phyloP scores from a whole-genome alignment of 441 rosid species.

The Viola pubescens region DNA sequence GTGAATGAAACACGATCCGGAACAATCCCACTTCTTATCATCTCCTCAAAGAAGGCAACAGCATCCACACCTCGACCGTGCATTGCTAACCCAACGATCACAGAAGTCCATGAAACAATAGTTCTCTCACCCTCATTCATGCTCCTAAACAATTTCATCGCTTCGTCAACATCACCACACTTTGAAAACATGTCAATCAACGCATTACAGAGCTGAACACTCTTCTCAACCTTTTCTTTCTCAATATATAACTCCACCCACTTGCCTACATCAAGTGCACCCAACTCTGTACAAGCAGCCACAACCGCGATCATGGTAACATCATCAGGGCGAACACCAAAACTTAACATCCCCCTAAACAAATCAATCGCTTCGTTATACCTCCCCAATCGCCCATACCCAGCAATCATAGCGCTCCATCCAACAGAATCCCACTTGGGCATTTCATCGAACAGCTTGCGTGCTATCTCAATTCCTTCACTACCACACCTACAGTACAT shows the following conservation, averaged over 20 bases:
- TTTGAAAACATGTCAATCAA: constrained; percentile 46
- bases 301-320: constrained; percentile 43
- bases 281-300: constrained; percentile 46
- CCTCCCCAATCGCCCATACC: constrained; percentile 35
- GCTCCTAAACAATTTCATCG: constrained; percentile 35
- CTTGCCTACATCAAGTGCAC: constrained; percentile 47
- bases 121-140: constrained; percentile 32
- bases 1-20: constrained; percentile 41
- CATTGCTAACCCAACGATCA: constrained; percentile 46
- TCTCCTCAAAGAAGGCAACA: constrained; percentile 40
- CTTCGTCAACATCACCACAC: constrained; percentile 53
- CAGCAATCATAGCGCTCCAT: constrained; percentile 56
- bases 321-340: constrained; percentile 40
- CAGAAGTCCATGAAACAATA: constrained; percentile 50
- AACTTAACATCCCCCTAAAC: constrained; percentile 44
- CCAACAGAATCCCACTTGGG: constrained; percentile 34
- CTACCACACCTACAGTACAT: constrained; percentile 24
- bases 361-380: constrained; percentile 33
- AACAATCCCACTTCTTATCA: constrained; percentile 28
- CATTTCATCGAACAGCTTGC: constrained; percentile 48
- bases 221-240: constrained; percentile 21
- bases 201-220: constrained; percentile 38
- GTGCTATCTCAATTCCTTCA: constrained; percentile 30
- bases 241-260: constrained; percentile 41
- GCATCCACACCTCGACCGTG: constrained; percentile 53